Evolutionary conservation across 1,139 yeast species (phyloP).

Genomic region (Hyphopichia buzzinii): DNA sequence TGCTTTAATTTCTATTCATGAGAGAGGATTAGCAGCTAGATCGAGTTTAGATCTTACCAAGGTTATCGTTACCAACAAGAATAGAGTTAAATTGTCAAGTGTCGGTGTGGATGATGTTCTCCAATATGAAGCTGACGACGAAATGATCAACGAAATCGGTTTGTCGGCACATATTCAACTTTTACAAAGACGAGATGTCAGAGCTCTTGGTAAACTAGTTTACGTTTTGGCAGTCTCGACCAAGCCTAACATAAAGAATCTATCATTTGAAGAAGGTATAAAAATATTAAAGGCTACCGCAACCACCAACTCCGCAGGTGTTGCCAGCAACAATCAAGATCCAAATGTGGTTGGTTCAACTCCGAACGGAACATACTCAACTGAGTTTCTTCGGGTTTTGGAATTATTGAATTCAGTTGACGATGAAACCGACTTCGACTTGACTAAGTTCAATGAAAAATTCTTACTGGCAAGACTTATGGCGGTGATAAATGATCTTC

Average conservation of each 20-base stretch:
- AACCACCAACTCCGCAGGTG: background rate
- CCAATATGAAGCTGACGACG: conserved; percentile 35
- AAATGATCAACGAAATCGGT: conserved; percentile 16
- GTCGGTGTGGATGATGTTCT: conserved; percentile 74
- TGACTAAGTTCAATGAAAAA: conserved; percentile 28
- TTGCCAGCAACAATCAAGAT: background rate
- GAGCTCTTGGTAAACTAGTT: conserved; percentile 55
- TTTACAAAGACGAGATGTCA: conserved; percentile 54
- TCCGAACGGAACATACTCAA: conserved; percentile 9
- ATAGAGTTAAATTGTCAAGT: conserved; percentile 68
- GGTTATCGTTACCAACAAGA: conserved; percentile 68
- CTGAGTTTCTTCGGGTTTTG: conserved; percentile 20
- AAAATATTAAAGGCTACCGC: conserved; percentile 16
- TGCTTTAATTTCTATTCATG: conserved; percentile 66
- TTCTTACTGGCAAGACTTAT: conserved; percentile 41
- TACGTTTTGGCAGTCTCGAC: conserved; percentile 52
- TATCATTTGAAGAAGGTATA: conserved; percentile 10
- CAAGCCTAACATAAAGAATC: conserved; percentile 28
- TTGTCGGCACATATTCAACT: conserved; percentile 15
- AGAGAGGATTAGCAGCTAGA: conserved; percentile 60
- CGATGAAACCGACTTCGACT: conserved; percentile 11
- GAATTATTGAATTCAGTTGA: conserved; percentile 12
- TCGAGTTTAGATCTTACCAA: conserved; percentile 60
- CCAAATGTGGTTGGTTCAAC: conserved; percentile 11
- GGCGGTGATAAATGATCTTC: conserved; percentile 50